These are phyloP conservation scores for Venturia carpophila DNA, from an alignment of 2,329 filamentous ascomycete species.

Conservation along the genomic window DNA sequence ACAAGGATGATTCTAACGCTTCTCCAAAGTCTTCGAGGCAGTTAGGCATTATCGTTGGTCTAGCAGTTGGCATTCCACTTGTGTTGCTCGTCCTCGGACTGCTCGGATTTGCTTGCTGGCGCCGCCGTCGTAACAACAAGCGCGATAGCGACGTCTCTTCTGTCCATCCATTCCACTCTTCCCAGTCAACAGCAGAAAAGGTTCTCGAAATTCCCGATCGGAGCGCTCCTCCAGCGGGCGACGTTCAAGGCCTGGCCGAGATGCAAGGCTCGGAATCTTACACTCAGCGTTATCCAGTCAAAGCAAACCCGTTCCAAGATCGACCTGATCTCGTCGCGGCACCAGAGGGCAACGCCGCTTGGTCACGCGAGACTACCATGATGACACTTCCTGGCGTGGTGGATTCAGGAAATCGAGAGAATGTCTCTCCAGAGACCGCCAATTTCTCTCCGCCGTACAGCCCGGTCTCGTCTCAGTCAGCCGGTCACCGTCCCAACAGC, in stretches of 20 bases:
- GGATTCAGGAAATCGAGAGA: background rate
- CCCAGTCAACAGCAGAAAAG: background rate
- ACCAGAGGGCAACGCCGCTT: background rate
- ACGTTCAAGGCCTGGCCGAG: background rate
- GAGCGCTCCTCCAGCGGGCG: background rate
- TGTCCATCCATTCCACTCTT: background rate
- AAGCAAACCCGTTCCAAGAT: background rate
- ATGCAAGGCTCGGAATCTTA: conserved; percentile 4
- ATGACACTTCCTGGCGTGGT: background rate
- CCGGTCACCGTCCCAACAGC: background rate
- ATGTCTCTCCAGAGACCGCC: background rate
- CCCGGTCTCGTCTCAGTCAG: background rate
- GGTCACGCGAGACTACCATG: conserved; percentile 8
- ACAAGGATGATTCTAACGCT: background rate
- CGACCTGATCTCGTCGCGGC: background rate
- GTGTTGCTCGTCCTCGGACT: background rate
- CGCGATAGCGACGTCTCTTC: background rate
- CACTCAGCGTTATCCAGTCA: background rate
- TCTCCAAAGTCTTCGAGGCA: background rate
- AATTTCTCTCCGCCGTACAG: conserved; percentile 2
- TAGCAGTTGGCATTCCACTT: conserved; percentile 4
- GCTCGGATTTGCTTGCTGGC: background rate
- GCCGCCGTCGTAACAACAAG: conserved; percentile 2
- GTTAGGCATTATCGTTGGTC: conserved; percentile 5
- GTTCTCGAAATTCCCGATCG: conserved; percentile 8